These are phyloP conservation scores for Cercospora sesami DNA, from an alignment of 2,329 filamentous ascomycete species.

Conservation along the genomic window DNA sequence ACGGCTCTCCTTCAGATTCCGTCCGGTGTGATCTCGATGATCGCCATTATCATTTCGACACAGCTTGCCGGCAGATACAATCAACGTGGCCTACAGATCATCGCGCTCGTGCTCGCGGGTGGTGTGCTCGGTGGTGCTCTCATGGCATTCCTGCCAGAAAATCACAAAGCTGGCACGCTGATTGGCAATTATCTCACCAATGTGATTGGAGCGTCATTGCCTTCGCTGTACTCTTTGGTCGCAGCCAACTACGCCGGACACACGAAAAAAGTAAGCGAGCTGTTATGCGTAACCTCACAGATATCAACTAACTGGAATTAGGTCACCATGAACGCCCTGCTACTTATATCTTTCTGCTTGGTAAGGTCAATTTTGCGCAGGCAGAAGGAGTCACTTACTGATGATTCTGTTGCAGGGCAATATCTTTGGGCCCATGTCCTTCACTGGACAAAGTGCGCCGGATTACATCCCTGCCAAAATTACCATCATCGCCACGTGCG, in stretches of 20 bases:
- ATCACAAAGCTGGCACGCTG: slow-evolving; percentile 48
- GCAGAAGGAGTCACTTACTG: no score
- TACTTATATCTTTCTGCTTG: slow-evolving; percentile 36
- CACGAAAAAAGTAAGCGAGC: slow-evolving; percentile 55
- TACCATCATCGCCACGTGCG: slow-evolving; percentile 42
- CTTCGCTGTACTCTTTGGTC: slow-evolving; percentile 41
- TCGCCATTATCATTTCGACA: slow-evolving; percentile 35
- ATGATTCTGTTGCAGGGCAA: slow-evolving; percentile 37
- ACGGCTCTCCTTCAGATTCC: slow-evolving; percentile 53
- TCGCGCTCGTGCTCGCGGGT: slow-evolving; percentile 31
- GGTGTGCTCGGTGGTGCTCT: slow-evolving; percentile 36
- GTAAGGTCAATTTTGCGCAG: background rate
- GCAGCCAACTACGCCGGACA: slow-evolving; percentile 63
- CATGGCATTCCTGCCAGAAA: slow-evolving; percentile 37
- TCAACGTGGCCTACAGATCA: slow-evolving; percentile 34
- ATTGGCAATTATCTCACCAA: slow-evolving; percentile 46
- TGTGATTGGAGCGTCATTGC: slow-evolving; percentile 41
- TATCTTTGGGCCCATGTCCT: slow-evolving; percentile 46
- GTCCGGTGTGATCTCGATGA: slow-evolving; percentile 55
- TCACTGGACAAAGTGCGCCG: slow-evolving; percentile 41
- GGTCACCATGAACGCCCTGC: slow-evolving; percentile 58
- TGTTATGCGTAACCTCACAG: background rate
- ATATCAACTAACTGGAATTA: background rate
- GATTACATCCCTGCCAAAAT: slow-evolving; percentile 48
- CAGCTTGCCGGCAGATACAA: slow-evolving; percentile 35